phyloP scores from a whole-genome alignment of 75 land plant species.

The Sequoiadendron giganteum region DNA sequence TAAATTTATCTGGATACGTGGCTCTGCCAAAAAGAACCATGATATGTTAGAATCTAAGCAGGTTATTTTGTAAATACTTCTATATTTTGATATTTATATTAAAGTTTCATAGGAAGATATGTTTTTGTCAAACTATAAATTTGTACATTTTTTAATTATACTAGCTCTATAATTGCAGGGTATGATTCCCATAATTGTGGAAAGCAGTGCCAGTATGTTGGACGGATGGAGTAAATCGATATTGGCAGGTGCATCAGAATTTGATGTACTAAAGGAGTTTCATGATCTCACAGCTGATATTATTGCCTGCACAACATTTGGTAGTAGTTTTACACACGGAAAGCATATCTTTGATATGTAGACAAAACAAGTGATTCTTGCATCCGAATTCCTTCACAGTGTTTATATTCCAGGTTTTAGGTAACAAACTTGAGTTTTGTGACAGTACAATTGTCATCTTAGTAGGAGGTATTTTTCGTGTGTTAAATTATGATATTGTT shows the following conservation, averaged over 20 bases:
- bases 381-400: neutral
- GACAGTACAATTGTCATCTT: neutral
- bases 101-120: no score
- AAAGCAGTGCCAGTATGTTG: slow-evolving; percentile 5
- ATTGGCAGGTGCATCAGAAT: slow-evolving; percentile 1
- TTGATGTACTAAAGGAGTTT: slow-evolving; percentile 25
- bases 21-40: no score
- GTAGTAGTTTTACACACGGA: slow-evolving; percentile 29
- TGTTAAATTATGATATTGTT: no score
- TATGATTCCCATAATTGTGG: neutral
- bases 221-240: slow-evolving; percentile 7
- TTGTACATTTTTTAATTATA: neutral
- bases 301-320: slow-evolving; percentile 37
- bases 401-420: slow-evolving; percentile 1
- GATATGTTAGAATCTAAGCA: no score
- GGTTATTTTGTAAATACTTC: no score
- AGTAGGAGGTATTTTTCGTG: no score
- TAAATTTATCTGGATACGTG: no score
- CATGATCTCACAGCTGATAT: slow-evolving; percentile 23
- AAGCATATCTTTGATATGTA: slow-evolving; percentile 27
- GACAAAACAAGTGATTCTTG: slow-evolving; percentile 4
- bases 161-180: slow-evolving; percentile 22
- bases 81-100: no score
- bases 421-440: neutral
- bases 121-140: no score